These are phyloP conservation scores for Chlamydomonas schloesseri DNA, from an alignment of 139 green algal genomes.

Conservation along the genomic window DNA sequence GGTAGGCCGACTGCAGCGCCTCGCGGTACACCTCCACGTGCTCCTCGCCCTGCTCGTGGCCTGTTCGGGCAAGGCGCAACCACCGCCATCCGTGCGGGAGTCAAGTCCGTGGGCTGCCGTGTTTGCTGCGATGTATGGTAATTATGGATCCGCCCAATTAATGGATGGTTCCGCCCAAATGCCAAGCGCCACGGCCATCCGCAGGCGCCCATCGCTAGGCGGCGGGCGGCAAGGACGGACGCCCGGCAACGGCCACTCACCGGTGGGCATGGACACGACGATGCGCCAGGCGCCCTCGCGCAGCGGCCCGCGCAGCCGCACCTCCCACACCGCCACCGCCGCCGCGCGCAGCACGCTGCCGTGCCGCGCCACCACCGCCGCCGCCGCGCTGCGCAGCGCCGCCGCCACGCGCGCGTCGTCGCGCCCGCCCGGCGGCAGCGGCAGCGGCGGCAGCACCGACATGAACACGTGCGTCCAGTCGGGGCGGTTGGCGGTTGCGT, in stretches of 20 bases:
- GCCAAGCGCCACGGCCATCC: too few species aligned
- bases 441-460: conserved; percentile 49
- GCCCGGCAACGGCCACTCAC: too few species aligned
- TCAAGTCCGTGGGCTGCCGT: too few species aligned
- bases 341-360: conserved; percentile 60
- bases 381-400: conserved; percentile 74
- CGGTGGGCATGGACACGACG: conserved; percentile 85
- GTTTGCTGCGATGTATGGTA: too few species aligned
- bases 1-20: conserved; percentile 32
- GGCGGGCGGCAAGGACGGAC: too few species aligned
- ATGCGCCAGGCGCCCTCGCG: conserved; percentile 83
- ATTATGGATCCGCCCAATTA: too few species aligned
- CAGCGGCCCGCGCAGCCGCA: conserved; percentile 70
- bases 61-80: conserved; percentile 26
- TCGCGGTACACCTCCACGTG: conserved; percentile 94
- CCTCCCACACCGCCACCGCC: conserved; percentile 88
- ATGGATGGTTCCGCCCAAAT: too few species aligned
- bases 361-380: conserved; percentile 63
- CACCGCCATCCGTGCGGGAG: too few species aligned
- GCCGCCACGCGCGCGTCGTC: conserved; percentile 71
- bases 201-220: too few species aligned
- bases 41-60: conserved; percentile 91
- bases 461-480: conserved; percentile 94
- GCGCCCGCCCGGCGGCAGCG: conserved; percentile 38
- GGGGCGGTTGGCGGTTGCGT: conserved; percentile 28